Evolutionary conservation across 179 eudicot species (phyloP).

Genomic region (Beta macrorhiza): DNA sequence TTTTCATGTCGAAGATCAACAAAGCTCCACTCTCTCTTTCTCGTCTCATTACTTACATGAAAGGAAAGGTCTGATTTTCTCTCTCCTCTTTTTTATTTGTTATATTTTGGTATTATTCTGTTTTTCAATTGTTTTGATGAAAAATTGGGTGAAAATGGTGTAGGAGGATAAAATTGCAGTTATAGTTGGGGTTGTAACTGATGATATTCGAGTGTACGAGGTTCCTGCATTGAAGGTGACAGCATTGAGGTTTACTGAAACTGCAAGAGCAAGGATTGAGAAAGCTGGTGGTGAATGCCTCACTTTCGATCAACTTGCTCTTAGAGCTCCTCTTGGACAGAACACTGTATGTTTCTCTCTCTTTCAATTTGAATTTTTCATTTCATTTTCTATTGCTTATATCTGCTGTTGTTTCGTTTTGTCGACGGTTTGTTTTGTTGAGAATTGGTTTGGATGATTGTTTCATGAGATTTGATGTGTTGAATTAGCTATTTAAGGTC

Average conservation of each 20-base stretch:
- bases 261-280: slow-evolving; percentile 65
- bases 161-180: slow-evolving; percentile 60
- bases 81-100: background rate
- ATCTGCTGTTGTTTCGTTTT: background rate
- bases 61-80: slow-evolving; percentile 48
- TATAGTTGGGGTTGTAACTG: slow-evolving; percentile 51
- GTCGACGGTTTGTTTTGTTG: background rate
- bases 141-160: background rate
- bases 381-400: background rate
- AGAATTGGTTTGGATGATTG: background rate
- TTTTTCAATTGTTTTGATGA: background rate
- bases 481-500: background rate
- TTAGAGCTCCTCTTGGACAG: slow-evolving; percentile 71
- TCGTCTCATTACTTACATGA: slow-evolving; percentile 49
- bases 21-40: slow-evolving; percentile 79
- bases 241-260: slow-evolving; percentile 64
- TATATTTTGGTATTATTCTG: background rate
- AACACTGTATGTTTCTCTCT: slow-evolving; percentile 44
- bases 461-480: background rate
- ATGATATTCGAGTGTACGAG: slow-evolving; percentile 54
- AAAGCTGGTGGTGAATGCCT: slow-evolving; percentile 71
- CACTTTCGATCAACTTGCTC: slow-evolving; percentile 64
- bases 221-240: slow-evolving; percentile 52
- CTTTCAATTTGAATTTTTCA: background rate
- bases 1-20: slow-evolving; percentile 78